phyloP scores from a whole-genome alignment of 2,329 filamentous ascomycete genomes.

The Dactylonectria macrodidyma region DNA sequence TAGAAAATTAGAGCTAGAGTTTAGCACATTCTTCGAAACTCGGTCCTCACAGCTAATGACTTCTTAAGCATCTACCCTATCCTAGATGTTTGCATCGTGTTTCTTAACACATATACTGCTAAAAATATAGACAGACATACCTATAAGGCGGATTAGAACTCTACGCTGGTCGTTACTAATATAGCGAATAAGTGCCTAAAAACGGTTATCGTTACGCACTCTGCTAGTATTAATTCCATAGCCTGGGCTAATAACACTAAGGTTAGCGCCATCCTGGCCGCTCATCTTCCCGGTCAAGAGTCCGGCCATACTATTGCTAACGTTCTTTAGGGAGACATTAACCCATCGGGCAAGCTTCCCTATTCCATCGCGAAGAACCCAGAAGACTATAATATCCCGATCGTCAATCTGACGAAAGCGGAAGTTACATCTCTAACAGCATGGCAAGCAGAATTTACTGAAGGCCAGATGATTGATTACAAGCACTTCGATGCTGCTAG shows the following conservation, averaged over 20 bases:
- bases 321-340: conserved; percentile 77
- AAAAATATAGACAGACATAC: conserved; percentile 72
- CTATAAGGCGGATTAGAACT: conserved; percentile 69
- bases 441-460: conserved; percentile 66
- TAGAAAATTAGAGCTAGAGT: conserved; percentile 62
- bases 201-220: conserved; percentile 78
- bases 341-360: conserved; percentile 78
- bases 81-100: conserved; percentile 75
- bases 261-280: conserved; percentile 77
- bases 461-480: conserved; percentile 79
- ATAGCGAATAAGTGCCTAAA: conserved; percentile 74
- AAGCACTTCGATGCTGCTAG: conserved; percentile 73
- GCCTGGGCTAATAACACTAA: conserved; percentile 77
- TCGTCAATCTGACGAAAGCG: conserved; percentile 49
- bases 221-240: conserved; percentile 77
- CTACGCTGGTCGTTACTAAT: conserved; percentile 73
- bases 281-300: conserved; percentile 80
- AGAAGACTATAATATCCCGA: conserved; percentile 60
- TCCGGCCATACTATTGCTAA: conserved; percentile 77
- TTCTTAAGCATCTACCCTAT: too few relatives aligned
- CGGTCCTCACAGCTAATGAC: conserved; percentile 54
- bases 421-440: conserved; percentile 33
- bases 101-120: conserved; percentile 76
- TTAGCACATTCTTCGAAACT: conserved; percentile 63
- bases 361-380: conserved; percentile 76